Conservation (phyloP, 345 rosid species). For the Dimocarpus longan region DNA sequence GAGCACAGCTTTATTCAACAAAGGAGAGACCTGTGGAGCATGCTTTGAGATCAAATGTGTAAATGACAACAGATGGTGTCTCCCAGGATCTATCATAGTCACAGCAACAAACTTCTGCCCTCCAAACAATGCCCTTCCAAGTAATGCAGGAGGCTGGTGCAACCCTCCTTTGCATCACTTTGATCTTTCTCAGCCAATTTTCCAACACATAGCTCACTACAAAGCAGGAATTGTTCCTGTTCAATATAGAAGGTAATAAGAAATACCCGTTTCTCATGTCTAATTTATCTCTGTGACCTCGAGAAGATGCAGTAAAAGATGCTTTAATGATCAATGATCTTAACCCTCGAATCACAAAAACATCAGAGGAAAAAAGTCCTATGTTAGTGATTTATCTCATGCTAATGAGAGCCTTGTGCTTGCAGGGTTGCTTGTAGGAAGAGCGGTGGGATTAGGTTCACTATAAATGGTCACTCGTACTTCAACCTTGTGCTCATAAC, state of each 20-base stretch:
- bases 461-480: conserved; percentile 31
- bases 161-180: conserved; percentile 39
- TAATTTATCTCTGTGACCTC: background rate
- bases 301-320: background rate
- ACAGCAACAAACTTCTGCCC: conserved; percentile 50
- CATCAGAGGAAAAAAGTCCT: background rate
- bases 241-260: conserved; percentile 32
- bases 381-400: background rate
- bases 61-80: conserved; percentile 34
- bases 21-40: conserved; percentile 39
- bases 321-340: background rate
- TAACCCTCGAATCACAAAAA: background rate
- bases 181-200: conserved; percentile 42
- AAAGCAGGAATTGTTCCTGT: conserved; percentile 44
- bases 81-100: conserved; percentile 33
- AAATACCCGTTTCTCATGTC: background rate
- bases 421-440: conserved; percentile 27
- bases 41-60: conserved; percentile 43
- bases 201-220: conserved; percentile 38
- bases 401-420: background rate
- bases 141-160: conserved; percentile 42
- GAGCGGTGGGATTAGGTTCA: conserved; percentile 31
- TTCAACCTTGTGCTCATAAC: conserved; percentile 32
- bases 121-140: conserved; percentile 37
- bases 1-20: conserved; percentile 37